Conservation (phyloP, 345 rosid species). For the Fremontodendron californicum region DNA sequence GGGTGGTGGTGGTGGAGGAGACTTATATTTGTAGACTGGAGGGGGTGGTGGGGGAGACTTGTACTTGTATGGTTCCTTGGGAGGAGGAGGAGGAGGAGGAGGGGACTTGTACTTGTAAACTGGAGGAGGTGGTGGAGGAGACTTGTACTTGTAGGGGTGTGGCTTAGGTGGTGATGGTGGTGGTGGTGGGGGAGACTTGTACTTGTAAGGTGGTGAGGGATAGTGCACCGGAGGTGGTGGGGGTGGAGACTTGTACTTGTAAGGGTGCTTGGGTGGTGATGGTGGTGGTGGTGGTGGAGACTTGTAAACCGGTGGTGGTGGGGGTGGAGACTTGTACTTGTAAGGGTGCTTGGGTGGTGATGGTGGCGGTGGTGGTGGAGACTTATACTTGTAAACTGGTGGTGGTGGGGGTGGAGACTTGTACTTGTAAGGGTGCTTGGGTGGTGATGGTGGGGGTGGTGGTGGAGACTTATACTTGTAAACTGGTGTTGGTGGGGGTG, state of each 20-base stretch:
- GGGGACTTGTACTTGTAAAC: constrained; percentile 17
- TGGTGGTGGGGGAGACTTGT: not conserved
- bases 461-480: constrained; percentile 30
- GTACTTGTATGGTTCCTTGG: not conserved
- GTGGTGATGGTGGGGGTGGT: constrained; percentile 25
- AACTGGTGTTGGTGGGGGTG: constrained; percentile 18
- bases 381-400: not conserved
- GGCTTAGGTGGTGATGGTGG: constrained; percentile 17
- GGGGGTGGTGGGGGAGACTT: constrained; percentile 32
- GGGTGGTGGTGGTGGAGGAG: constrained; percentile 29
- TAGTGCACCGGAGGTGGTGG: too few relatives aligned
- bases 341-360: constrained; percentile 7
- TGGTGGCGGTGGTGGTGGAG: constrained; percentile 13
- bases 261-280: constrained; percentile 20
- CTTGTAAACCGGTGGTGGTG: constrained; percentile 21
- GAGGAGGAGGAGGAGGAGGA: constrained; percentile 38
- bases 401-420: constrained; percentile 18
- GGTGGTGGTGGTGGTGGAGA: constrained; percentile 26
- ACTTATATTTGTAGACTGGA: not conserved
- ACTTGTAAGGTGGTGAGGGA: not conserved
- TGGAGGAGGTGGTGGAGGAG: constrained; percentile 35
- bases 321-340: constrained; percentile 27
- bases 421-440: not conserved
- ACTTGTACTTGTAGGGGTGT: constrained; percentile 7
- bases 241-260: constrained; percentile 31